Evolutionary conservation across 2,329 filamentous ascomycete species (phyloP).

Genomic region (Drechslerella dactyloides): DNA sequence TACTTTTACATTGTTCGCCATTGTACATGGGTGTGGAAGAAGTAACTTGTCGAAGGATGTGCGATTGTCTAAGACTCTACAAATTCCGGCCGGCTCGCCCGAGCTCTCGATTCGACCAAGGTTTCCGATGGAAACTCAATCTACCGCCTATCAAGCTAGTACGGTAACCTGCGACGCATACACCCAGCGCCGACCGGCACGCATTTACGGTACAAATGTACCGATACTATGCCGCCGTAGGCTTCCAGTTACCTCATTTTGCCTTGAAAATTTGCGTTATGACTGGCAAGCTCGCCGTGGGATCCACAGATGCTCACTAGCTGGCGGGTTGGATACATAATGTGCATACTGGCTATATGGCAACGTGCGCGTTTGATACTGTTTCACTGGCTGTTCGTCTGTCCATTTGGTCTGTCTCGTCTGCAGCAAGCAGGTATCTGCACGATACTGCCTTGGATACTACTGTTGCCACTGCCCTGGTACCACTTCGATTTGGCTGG

Average conservation of each 20-base stretch:
- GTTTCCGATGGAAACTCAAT: neutral
- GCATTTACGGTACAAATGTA: neutral
- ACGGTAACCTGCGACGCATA: neutral
- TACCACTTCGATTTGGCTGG: neutral
- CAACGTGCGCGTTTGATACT: conserved; percentile 43
- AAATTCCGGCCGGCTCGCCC: neutral
- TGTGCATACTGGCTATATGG: neutral
- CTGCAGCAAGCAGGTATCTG: neutral
- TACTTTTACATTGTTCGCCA: neutral
- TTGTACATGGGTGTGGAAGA: too few relatives aligned
- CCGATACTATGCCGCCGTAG: too few relatives aligned
- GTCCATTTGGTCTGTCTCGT: neutral
- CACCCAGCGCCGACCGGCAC: neutral
- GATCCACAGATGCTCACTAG: conserved; percentile 1
- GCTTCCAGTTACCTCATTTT: neutral
- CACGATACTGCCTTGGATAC: conserved; percentile 10
- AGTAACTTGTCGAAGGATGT: neutral
- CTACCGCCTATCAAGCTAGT: neutral
- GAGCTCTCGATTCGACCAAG: neutral
- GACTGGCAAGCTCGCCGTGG: neutral
- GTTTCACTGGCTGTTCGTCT: conserved; percentile 34
- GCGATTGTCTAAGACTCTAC: neutral
- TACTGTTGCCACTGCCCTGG: conserved; percentile 42
- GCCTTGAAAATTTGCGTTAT: conserved; percentile 33
- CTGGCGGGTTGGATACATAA: neutral